A percentile compares a stretch with the other conserved stretches of the same genome.
Conservation (phyloP, 352 stramenopile species). For the Phytophthora podocarpi region DNA sequence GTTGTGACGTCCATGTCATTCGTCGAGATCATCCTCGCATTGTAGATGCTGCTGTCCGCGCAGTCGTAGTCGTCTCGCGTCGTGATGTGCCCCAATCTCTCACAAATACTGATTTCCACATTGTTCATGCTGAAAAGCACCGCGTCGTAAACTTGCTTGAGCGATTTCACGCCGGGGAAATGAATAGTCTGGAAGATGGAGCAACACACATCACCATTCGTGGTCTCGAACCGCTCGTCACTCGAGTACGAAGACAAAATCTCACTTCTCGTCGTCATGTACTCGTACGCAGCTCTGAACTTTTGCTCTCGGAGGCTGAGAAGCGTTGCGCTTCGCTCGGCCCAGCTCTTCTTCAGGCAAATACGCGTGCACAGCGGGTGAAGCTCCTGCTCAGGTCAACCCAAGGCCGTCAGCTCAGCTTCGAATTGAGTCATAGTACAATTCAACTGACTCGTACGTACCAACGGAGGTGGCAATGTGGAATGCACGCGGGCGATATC, state of each 20-base stretch:
- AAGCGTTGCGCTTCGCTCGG: constrained; percentile 16
- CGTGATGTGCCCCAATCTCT: constrained; percentile 36
- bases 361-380: constrained; percentile 17
- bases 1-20: constrained; percentile 6
- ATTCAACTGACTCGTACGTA: too few species aligned
- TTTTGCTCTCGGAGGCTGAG: constrained; percentile 11
- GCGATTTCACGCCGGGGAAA: constrained; percentile 23
- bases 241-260: not conserved
- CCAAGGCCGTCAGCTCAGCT: not conserved
- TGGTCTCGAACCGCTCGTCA: constrained; percentile 22
- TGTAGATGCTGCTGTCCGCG: constrained; percentile 17
- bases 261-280: constrained; percentile 5
- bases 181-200: constrained; percentile 37
- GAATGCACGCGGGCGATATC: constrained; percentile 3
- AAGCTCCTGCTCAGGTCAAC: not conserved
- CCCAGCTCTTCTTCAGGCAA: constrained; percentile 17
- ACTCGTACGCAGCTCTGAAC: constrained; percentile 23
- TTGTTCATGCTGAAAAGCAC: constrained; percentile 25
- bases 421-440: too few species aligned
- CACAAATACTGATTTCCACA: constrained; percentile 28
- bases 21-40: constrained; percentile 17
- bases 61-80: constrained; percentile 36
- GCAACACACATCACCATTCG: constrained; percentile 19
- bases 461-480: constrained; percentile 1
- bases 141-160: constrained; percentile 36